These are phyloP conservation scores for Agaricus bisporus DNA, from an alignment of 768 basidiomycete genomes.

Conservation along the genomic window DNA sequence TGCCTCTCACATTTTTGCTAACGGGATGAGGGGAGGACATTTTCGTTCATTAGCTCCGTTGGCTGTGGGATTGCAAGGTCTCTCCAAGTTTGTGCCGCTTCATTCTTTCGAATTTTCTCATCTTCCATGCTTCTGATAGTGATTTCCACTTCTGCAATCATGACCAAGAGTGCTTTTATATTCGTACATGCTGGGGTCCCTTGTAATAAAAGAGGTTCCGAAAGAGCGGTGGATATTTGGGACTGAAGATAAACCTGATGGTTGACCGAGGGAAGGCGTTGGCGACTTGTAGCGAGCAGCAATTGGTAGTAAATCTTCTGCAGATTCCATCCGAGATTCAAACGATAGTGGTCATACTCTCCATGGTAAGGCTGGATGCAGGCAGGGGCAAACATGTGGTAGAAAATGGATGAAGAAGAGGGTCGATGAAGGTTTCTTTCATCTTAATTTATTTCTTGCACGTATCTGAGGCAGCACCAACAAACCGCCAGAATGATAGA, in stretches of 20 bases:
- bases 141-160: slow-evolving; percentile 95
- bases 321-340: slow-evolving; percentile 66
- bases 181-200: slow-evolving; percentile 93
- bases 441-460: slow-evolving; percentile 84
- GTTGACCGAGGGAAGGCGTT: slow-evolving; percentile 35
- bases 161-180: slow-evolving; percentile 93
- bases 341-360: slow-evolving; percentile 69
- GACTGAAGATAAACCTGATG: slow-evolving; percentile 27
- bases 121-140: slow-evolving; percentile 97
- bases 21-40: slow-evolving; percentile 34
- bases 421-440: slow-evolving; percentile 90
- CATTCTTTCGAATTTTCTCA: slow-evolving; percentile 95
- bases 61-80: slow-evolving; percentile 37
- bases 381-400: slow-evolving; percentile 34
- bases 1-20: slow-evolving; percentile 64
- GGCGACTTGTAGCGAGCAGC: slow-evolving; percentile 90
- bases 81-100: slow-evolving; percentile 90
- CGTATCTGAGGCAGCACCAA: slow-evolving; percentile 58
- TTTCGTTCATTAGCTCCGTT: slow-evolving; percentile 27
- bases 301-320: slow-evolving; percentile 77
- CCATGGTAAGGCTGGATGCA: slow-evolving; percentile 51
- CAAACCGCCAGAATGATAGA: not conserved
- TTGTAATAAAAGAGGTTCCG: slow-evolving; percentile 96
- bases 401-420: slow-evolving; percentile 81
- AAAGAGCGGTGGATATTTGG: slow-evolving; percentile 94